Percentiles rank a stretch among this genome's conserved stretches.
phyloP scores from a whole-genome alignment of 805 yeast species.

The Saccharomycopsis oosterbeekiorum region DNA sequence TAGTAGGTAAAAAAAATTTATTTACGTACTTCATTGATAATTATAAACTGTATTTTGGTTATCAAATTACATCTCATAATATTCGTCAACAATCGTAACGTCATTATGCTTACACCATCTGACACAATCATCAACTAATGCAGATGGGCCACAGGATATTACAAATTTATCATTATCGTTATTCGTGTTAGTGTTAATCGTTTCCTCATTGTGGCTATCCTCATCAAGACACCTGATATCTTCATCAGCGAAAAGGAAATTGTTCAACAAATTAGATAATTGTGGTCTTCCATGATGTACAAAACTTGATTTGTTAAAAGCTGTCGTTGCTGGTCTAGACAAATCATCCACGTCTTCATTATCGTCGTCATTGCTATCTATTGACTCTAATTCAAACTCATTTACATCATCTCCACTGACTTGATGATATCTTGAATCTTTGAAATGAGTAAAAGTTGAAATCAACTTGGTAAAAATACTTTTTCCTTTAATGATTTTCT shows the following conservation, averaged over 20 bases:
- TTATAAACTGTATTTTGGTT: too few species aligned
- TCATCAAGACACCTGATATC: background rate
- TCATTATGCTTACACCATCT: slow-evolving; percentile 28
- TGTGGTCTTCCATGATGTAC: slow-evolving; percentile 7
- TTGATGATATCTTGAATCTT: background rate
- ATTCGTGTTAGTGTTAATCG: slow-evolving; percentile 9
- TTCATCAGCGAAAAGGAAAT: background rate
- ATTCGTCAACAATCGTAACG: slow-evolving; percentile 35
- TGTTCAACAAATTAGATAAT: background rate
- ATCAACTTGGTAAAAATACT: background rate
- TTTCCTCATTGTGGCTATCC: background rate
- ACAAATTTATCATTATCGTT: slow-evolving; percentile 34
- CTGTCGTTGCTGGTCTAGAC: background rate
- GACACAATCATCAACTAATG: slow-evolving; percentile 33
- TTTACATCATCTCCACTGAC: background rate
- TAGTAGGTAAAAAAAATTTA: too few species aligned
- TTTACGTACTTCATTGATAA: too few species aligned
- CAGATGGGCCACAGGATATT: slow-evolving; percentile 48
- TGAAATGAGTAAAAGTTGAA: background rate
- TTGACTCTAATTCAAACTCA: background rate
- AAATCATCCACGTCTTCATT: background rate
- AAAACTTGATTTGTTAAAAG: background rate
- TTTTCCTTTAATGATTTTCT: background rate
- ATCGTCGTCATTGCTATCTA: background rate
- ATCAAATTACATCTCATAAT: slow-evolving; percentile 25